Conservation (phyloP, 169 alveolate species). For the Nephromyces sp. region DNA sequence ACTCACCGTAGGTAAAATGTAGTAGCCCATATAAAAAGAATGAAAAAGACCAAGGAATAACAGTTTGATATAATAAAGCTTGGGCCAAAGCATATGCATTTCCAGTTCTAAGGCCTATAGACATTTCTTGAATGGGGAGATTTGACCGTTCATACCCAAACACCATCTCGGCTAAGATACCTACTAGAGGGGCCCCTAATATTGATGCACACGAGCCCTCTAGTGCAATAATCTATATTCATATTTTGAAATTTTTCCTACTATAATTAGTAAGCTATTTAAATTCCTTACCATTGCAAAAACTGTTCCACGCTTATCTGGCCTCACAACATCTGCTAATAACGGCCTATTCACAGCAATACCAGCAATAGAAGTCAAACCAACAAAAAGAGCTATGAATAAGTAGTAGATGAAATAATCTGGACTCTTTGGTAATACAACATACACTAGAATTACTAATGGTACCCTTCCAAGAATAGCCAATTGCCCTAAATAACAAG, state of each 20-base stretch:
- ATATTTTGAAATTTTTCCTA: too few relatives aligned
- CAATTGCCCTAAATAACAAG: slow-evolving; percentile 32
- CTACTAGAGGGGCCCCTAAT: slow-evolving; percentile 75
- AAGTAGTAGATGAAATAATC: slow-evolving; percentile 29
- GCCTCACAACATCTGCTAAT: slow-evolving; percentile 72
- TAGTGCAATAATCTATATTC: slow-evolving; percentile 64
- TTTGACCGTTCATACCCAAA: slow-evolving; percentile 65
- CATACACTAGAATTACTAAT: slow-evolving; percentile 49
- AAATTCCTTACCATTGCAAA: slow-evolving; percentile 58
- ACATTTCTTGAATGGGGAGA: slow-evolving; percentile 57
- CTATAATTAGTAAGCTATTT: too few relatives aligned
- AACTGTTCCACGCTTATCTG: slow-evolving; percentile 75
- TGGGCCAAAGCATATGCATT: slow-evolving; percentile 72
- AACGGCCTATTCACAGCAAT: slow-evolving; percentile 78
- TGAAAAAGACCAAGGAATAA: slow-evolving; percentile 66
- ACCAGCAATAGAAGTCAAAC: slow-evolving; percentile 76
- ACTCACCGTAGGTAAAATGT: slow-evolving; percentile 56
- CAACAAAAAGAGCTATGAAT: slow-evolving; percentile 54
- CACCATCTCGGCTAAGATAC: slow-evolving; percentile 65
- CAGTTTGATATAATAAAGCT: slow-evolving; percentile 57
- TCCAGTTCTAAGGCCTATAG: slow-evolving; percentile 47
- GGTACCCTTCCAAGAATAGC: slow-evolving; percentile 53
- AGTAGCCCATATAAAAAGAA: slow-evolving; percentile 57
- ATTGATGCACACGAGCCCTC: slow-evolving; percentile 76
- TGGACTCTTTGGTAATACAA: slow-evolving; percentile 42